These are phyloP conservation scores for Alisma plantagoaquatica DNA, from an alignment of 106 monocot genomes.

Conservation along the genomic window DNA sequence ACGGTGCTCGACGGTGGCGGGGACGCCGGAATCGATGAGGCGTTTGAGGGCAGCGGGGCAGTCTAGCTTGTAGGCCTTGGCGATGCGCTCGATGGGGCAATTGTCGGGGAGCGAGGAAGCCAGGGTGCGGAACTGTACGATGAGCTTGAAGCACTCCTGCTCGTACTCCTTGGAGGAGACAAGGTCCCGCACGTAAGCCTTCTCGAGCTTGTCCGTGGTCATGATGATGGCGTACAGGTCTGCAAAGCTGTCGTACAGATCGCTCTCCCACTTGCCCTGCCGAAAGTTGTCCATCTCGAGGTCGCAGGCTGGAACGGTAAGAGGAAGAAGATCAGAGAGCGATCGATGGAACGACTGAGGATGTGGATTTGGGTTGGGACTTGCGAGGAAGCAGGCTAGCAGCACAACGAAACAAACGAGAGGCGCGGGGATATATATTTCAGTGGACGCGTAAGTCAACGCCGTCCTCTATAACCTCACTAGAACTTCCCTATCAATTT, in stretches of 20 bases:
- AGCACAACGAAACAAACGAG: too few species aligned
- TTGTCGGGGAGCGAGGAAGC: conserved; percentile 41
- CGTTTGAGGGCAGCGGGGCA: conserved; percentile 69
- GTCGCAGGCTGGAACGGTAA: too few species aligned
- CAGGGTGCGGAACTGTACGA: conserved; percentile 65
- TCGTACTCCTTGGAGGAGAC: conserved; percentile 75
- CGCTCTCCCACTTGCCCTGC: conserved; percentile 77
- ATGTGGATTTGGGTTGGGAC: too few species aligned
- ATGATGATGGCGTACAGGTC: conserved; percentile 90
- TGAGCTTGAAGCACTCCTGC: conserved; percentile 81
- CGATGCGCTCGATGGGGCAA: conserved; percentile 57
- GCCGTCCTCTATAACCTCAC: too few species aligned
- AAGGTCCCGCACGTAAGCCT: conserved; percentile 81
- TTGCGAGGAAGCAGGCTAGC: too few species aligned
- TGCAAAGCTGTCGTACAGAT: conserved; percentile 68
- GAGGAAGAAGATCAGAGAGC: too few species aligned
- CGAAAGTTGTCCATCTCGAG: too few species aligned
- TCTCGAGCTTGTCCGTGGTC: conserved; percentile 88
- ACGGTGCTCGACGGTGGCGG: conserved; percentile 80
- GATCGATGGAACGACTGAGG: too few species aligned
- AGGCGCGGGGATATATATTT: too few species aligned
- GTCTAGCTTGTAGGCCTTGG: conserved; percentile 53
- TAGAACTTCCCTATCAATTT: too few species aligned
- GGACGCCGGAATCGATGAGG: conserved; percentile 59
- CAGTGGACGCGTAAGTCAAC: too few species aligned